Percentiles rank a stretch among this genome's conserved stretches.
Evolutionary conservation across 78 protist species (phyloP).

Genomic region (Dictyostelium brefeldianum): DNA sequence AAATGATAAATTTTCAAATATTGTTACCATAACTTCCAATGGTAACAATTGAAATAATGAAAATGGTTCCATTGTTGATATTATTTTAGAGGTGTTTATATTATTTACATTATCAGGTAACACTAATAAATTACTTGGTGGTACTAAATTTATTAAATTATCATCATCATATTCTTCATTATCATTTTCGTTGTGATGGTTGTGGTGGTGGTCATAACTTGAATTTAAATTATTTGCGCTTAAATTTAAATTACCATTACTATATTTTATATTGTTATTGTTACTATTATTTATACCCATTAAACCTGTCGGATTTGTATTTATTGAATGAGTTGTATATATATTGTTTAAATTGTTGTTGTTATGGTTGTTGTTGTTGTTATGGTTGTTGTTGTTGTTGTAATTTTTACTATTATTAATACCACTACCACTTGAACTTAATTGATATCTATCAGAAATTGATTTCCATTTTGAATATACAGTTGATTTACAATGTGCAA

Average conservation of each 20-base stretch:
- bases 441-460: slow-evolving; percentile 4
- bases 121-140: neutral
- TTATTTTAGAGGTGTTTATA: neutral
- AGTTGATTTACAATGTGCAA: neutral
- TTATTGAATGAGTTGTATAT: too few species aligned
- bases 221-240: too few species aligned
- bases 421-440: neutral
- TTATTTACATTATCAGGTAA: slow-evolving; percentile 11
- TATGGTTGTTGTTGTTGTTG: neutral
- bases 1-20: slow-evolving; percentile 46
- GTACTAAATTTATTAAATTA: neutral
- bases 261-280: neutral
- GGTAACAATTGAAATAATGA: slow-evolving; percentile 49
- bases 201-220: too few species aligned
- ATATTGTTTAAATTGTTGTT: neutral
- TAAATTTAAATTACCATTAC: neutral
- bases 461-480: slow-evolving; percentile 35
- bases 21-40: slow-evolving; percentile 27
- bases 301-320: too few species aligned
- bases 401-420: neutral
- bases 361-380: neutral
- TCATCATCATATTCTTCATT: neutral
- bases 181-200: neutral
- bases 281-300: neutral
- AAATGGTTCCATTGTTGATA: neutral